Evolutionary conservation across 1,284 basidiomycete species (phyloP).

Genomic region (Vanrija humicola): DNA sequence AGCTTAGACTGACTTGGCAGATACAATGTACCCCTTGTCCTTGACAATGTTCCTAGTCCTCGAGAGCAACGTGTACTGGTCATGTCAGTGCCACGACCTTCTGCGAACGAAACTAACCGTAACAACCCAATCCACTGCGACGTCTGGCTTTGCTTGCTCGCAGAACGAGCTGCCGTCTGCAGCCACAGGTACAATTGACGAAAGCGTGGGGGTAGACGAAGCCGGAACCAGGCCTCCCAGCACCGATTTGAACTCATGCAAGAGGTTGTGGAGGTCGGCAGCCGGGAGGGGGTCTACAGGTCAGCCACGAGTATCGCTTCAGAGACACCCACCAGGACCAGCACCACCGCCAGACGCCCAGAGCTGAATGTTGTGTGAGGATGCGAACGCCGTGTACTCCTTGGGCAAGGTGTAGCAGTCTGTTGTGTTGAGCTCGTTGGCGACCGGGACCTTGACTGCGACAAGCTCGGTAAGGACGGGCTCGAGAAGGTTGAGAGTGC

Average conservation of each 20-base stretch:
- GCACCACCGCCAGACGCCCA: slow-evolving; percentile 48
- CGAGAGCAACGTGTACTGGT: slow-evolving; percentile 43
- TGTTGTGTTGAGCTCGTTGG: slow-evolving; percentile 46
- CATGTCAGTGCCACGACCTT: background rate
- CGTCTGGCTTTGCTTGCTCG: slow-evolving; percentile 16
- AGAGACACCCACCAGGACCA: slow-evolving; percentile 35
- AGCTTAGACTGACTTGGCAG: background rate
- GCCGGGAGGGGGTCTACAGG: slow-evolving; percentile 42
- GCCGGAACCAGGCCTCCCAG: slow-evolving; percentile 12
- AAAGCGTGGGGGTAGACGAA: background rate
- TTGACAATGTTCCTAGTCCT: slow-evolving; percentile 44
- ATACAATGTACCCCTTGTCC: slow-evolving; percentile 35
- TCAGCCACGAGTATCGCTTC: background rate
- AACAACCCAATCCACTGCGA: slow-evolving; percentile 42
- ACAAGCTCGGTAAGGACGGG: slow-evolving; percentile 20
- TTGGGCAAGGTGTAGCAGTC: slow-evolving; percentile 46
- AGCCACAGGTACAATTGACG: slow-evolving; percentile 21
- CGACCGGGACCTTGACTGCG: slow-evolving; percentile 12
- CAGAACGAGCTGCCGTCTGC: slow-evolving; percentile 29
- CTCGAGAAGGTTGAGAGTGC: slow-evolving; percentile 38
- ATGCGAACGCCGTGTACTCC: slow-evolving; percentile 39
- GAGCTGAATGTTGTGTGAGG: slow-evolving; percentile 33
- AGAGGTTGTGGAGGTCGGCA: slow-evolving; percentile 44
- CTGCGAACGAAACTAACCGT: slow-evolving; percentile 41
- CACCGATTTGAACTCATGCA: slow-evolving; percentile 39